Evolutionary conservation across 2,329 filamentous ascomycete species (phyloP), one percentile per base, ranked within the genome.

Genomic region (Arthrocladium fulminans): DNA sequence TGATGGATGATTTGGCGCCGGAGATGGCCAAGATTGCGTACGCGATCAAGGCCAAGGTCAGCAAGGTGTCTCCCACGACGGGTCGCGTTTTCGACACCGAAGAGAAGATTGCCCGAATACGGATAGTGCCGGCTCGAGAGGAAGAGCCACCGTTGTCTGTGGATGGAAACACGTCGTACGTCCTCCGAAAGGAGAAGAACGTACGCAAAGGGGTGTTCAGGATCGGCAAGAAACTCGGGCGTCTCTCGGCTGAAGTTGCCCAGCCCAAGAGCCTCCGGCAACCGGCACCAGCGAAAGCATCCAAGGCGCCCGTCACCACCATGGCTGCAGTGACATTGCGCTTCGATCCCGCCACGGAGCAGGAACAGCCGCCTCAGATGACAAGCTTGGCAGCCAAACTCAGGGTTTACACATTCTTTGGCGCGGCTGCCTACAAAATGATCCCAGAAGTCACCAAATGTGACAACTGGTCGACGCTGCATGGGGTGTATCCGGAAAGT

Each of bases 1-100:
- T 77, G 15, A 66, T 78, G 34, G 79, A 84, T 58, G 81, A 84
- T 55, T 67, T 83, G 59, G 68, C 76, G 2, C 81, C 81, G 0
- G 72, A 79, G 7, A 83, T 83, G 79, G 68, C 72, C 27, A 76
- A 72, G 58, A 74, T 84, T 39, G 66, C 67, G 2, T 84, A 84
- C 57, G 69, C 67, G 1, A 67, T 84, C 49, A 68, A 72, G 27
- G 71, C 70, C 9, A 69, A 68, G 27, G 60, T 79, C 17, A 59
- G 66, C 8, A 71, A 67, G 47, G 47, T 57, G 37, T 59, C 63
- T 35, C 62, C 68, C 25, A 53, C 65, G 45, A 66, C 70, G n/a
- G 63, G 62, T 23, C 62, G 60, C 35, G 49, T 67, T 0, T 56
- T 83, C 3, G 72, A 76, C 12, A 68, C 72, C 32, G 67, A 67